Evolutionary conservation across 2,329 filamentous ascomycete species (phyloP), one percentile per base, ranked within the genome.

Genomic region (Scedosporium boydii): DNA sequence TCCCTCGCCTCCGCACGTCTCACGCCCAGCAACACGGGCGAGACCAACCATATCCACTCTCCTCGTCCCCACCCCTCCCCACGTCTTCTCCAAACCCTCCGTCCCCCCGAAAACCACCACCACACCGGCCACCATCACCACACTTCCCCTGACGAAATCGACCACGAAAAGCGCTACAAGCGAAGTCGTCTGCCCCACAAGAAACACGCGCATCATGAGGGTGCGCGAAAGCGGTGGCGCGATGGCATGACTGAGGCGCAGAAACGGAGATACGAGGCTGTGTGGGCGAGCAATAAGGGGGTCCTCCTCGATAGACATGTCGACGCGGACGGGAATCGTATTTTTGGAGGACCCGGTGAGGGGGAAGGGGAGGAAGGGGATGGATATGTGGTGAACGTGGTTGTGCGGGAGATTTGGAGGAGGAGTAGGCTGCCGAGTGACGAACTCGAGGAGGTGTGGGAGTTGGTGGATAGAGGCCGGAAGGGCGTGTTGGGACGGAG

Each of bases 251-350:
- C 87, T 0, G 81, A 84, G 58, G 78, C 84, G 4, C 89, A 95
- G 70, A 79, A 88, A n/a, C 89, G 89, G 69, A 82, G 90, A 1
- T 95, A 95, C 72, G 90, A 93, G 72, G 90, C 88, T 2, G 83
- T 95, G 1, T 95, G 90, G 89, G 90, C 90, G 1, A 90, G 89
- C 51, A 95, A 95, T 68, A 84, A 86, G 58, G 90, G 90, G 0
- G 63, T 85, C 0, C 74, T 84, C 7, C 70, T 82, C 2, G 68
- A 74, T 16, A 5, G 26, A n/a, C 16, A 46, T 46, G 41, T 34
- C 41, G 23, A 68, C 64, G 2, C 66, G 10, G 29, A 56, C 29
- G 42, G 21, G n/a, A 23, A 21, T 23, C 62, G 64, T 21, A 51
- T 48, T 9, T 56, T 44, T 12, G 21, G 16, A 26, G 21, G 27